Percentiles rank a stretch among this genome's conserved stretches.
Conservation (phyloP, 2,329 filamentous ascomycete genomes). For the Ascochyta rabiei region DNA sequence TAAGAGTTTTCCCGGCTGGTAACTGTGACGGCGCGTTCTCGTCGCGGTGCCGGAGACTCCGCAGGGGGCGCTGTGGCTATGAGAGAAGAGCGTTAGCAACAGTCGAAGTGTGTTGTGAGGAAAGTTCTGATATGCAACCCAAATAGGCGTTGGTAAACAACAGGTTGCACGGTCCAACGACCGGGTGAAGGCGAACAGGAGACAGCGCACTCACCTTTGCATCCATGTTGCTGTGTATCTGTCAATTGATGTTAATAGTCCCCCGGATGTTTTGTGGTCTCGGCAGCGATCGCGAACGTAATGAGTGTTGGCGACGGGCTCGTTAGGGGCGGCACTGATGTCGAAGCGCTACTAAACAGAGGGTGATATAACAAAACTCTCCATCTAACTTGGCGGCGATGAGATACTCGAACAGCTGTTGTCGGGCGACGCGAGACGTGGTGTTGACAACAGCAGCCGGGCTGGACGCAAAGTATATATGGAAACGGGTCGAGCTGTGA, state of each 20-base stretch:
- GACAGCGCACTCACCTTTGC: slow-evolving; percentile 49
- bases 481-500: slow-evolving; percentile 21
- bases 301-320: slow-evolving; percentile 24
- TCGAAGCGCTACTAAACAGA: slow-evolving; percentile 43
- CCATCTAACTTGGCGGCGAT: slow-evolving; percentile 49
- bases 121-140: neutral
- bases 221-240: slow-evolving; percentile 47
- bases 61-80: slow-evolving; percentile 72
- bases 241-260: slow-evolving; percentile 27
- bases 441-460: slow-evolving; percentile 33
- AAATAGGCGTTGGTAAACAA: slow-evolving; percentile 4
- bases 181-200: slow-evolving; percentile 7
- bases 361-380: slow-evolving; percentile 48
- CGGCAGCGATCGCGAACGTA: slow-evolving; percentile 18
- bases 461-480: slow-evolving; percentile 35
- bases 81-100: slow-evolving; percentile 26
- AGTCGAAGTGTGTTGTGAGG: slow-evolving; percentile 1
- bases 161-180: neutral
- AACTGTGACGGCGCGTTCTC: slow-evolving; percentile 65
- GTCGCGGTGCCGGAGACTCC: slow-evolving; percentile 67
- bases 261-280: slow-evolving; percentile 3
- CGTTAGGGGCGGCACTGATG: slow-evolving; percentile 35
- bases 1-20: slow-evolving; percentile 60
- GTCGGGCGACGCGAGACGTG: slow-evolving; percentile 35
- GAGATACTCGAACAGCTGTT: slow-evolving; percentile 45